A percentile compares a stretch with the other conserved stretches of the same genome.
phyloP scores from a whole-genome alignment of 768 basidiomycete species.

The Rhizopogon roseolus region DNA sequence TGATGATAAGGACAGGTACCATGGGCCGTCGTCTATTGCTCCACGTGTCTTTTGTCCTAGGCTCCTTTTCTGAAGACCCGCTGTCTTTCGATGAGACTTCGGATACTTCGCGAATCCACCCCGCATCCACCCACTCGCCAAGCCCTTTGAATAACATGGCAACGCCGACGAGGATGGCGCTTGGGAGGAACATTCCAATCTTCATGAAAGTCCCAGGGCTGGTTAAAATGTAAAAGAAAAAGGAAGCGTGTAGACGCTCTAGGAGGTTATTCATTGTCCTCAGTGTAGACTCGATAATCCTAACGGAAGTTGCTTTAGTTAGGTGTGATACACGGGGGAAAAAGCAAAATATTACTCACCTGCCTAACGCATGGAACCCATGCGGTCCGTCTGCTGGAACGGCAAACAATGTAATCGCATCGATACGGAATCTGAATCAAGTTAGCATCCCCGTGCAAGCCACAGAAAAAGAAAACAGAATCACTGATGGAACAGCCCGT shows the following conservation, averaged over 20 bases:
- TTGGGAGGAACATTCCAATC: constrained; percentile 88
- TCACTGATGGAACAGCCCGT: constrained; percentile 86
- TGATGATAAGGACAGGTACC: constrained; percentile 44
- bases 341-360: constrained; percentile 40
- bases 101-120: constrained; percentile 37
- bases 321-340: neutral
- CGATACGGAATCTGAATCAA: constrained; percentile 76
- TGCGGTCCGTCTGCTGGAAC: constrained; percentile 88
- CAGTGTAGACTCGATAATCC: constrained; percentile 81
- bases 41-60: constrained; percentile 31
- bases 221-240: constrained; percentile 84
- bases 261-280: constrained; percentile 91
- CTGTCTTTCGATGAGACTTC: neutral
- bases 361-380: constrained; percentile 90
- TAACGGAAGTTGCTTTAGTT: constrained; percentile 22
- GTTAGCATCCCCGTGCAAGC: neutral
- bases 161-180: constrained; percentile 77
- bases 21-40: constrained; percentile 48
- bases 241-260: constrained; percentile 94
- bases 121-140: constrained; percentile 62
- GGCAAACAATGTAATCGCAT: constrained; percentile 88
- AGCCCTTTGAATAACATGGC: constrained; percentile 86
- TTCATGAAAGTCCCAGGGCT: constrained; percentile 69
- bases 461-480: constrained; percentile 13
- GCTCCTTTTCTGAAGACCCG: constrained; percentile 11